Percentiles rank a stretch among this genome's conserved stretches.
Evolutionary conservation across 371 early-diverging fungal genomes (phyloP).

Genomic region (Rhizopus stolonifer): DNA sequence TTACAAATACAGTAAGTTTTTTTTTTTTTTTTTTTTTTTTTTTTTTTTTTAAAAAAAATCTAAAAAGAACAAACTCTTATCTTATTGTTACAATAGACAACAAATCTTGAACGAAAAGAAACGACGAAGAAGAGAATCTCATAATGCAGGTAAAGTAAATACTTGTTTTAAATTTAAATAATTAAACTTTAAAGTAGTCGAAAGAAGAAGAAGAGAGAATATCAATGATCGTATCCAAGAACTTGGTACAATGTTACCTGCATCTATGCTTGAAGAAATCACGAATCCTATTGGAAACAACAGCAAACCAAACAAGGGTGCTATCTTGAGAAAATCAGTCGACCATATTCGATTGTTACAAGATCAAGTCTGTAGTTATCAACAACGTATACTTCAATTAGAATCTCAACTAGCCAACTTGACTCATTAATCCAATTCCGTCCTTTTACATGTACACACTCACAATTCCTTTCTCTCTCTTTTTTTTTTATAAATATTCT

Average conservation of each 20-base stretch:
- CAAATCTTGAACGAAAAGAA: conserved; percentile 74
- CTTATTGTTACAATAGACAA: conserved; percentile 25
- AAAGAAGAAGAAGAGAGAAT: conserved; percentile 93
- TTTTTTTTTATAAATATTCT: no score
- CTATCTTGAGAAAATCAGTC: conserved; percentile 85
- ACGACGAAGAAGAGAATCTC: conserved; percentile 89
- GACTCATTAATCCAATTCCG: background rate
- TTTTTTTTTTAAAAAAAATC: background rate
- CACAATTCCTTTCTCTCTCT: background rate
- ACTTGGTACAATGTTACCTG: conserved; percentile 84
- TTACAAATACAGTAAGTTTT: conserved; percentile 45
- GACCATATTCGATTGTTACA: conserved; percentile 83
- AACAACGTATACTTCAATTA: conserved; percentile 70
- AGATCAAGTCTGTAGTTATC: conserved; percentile 55
- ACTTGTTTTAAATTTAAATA: background rate
- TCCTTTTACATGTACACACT: background rate
- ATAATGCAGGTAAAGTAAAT: conserved; percentile 78
- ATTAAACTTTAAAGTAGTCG: conserved; percentile 56
- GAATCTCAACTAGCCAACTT: conserved; percentile 43
- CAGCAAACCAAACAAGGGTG: conserved; percentile 80
- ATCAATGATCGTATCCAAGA: conserved; percentile 98
- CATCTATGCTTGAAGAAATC: conserved; percentile 58
- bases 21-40: background rate
- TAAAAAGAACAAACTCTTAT: no score
- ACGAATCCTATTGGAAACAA: conserved; percentile 38